A percentile compares a stretch with the other conserved stretches of the same genome.
Conservation (phyloP, 2,329 filamentous ascomycete genomes). For the Neofusicoccum parvum region DNA sequence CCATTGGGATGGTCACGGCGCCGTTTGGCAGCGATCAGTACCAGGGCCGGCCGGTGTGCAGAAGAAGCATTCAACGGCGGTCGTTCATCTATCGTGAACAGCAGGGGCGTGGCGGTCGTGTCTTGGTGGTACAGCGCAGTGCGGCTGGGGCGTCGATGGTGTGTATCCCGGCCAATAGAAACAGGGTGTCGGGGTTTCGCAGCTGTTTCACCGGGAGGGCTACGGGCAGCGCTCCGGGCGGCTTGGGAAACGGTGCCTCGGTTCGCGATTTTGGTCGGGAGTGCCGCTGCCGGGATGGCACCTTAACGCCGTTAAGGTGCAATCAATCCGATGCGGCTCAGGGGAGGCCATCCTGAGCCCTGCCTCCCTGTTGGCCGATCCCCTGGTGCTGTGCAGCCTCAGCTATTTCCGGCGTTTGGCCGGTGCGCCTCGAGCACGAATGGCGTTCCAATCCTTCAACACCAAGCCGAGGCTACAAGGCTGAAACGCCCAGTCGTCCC, state of each 20-base stretch:
- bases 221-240: background rate
- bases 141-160: conserved; percentile 14
- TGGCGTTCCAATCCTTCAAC: conserved; percentile 4
- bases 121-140: background rate
- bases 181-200: conserved; percentile 3
- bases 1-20: background rate
- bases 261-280: conserved; percentile 15
- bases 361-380: too few species aligned
- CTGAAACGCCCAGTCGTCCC: conserved; percentile 11
- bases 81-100: conserved; percentile 14
- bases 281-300: conserved; percentile 9
- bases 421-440: background rate
- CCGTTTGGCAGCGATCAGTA: background rate
- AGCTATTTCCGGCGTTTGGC: conserved; percentile 3
- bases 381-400: background rate
- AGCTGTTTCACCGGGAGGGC: conserved; percentile 15
- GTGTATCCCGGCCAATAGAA: background rate
- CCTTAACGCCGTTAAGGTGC: conserved; percentile 16
- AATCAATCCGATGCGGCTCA: conserved; percentile 5
- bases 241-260: conserved; percentile 7
- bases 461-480: conserved; percentile 14
- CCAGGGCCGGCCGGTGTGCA: background rate
- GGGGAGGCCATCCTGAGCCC: background rate
- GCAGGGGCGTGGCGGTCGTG: background rate
- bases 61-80: conserved; percentile 12